Evolutionary conservation across 2,329 filamentous ascomycete species (phyloP), one percentile per base, ranked within the genome.

Genomic region (Penicillium sp.): DNA sequence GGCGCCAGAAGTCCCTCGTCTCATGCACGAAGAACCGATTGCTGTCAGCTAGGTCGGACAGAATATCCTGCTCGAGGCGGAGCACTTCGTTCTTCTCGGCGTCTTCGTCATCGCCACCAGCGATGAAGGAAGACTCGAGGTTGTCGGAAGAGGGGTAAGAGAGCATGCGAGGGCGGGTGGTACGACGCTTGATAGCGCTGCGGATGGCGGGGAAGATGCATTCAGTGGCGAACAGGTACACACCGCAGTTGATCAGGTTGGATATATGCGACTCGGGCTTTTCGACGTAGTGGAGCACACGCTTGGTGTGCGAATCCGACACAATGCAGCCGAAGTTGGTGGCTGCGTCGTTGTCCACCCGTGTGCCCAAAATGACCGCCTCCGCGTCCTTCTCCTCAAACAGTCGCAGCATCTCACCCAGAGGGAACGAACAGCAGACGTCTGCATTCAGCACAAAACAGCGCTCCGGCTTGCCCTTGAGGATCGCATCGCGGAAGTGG

Each of bases 1-100:
- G 93, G 61, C 93, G 89, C 93, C 93, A 98, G 72, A 98, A 98
- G 70, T 97, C 93, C 75, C 94, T 95, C 57, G 91, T 97, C 76
- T 98, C 93, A 69, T 95, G 87, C 26, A 97, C 93, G 72, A 89
- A 97, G 77, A 98, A 98, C 70, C 93, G 88, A 74, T 95, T 93
- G 80, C 82, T 95, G 72, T 97, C 93, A 51, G 93, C 91, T 63
- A 97, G 83, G 64, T 97, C 91, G 42, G 89, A 86, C 49, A 98
- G 80, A 42, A 97, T 95, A 67, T 98, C 93, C 74, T 97, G 93
- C 75, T 98, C 93, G 46, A 98, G 80, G 43, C 93, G 87, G 59
- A 98, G 86, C 40, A 95, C 88, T 62, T 95, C 85, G 65, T 82
- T 91, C 72, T 86, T 85, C 70, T 81, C 78, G 50, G 80, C 79